Evolutionary conservation across 139 green algal species (phyloP).

Genomic region (Chlorella sp.): DNA sequence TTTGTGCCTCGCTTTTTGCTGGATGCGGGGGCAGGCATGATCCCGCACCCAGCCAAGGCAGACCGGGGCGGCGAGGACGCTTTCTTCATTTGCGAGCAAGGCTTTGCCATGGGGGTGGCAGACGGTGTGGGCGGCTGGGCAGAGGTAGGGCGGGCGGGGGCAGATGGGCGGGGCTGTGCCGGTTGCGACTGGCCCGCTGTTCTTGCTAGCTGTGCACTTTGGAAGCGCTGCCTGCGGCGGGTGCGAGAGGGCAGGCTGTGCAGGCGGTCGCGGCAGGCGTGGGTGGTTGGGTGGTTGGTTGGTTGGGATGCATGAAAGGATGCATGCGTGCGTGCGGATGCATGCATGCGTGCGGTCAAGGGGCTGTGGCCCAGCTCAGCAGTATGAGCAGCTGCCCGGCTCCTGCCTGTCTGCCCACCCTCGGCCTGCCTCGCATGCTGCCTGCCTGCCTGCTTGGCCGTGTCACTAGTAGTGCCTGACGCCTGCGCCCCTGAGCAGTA

Average conservation of each 20-base stretch:
- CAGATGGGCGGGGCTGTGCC: background rate
- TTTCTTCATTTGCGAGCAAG: slow-evolving; percentile 77
- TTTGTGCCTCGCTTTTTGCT: slow-evolving; percentile 49
- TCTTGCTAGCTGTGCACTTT: background rate
- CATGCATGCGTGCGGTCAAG: too few species aligned
- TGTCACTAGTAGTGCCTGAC: too few species aligned
- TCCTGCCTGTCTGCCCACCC: too few species aligned
- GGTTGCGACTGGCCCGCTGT: background rate
- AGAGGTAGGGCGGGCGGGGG: slow-evolving; percentile 26
- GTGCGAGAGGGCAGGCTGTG: too few species aligned
- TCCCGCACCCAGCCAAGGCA: slow-evolving; percentile 88
- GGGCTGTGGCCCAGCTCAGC: too few species aligned
- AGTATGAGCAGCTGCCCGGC: background rate
- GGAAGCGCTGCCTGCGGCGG: too few species aligned
- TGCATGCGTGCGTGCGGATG: too few species aligned
- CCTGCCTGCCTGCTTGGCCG: background rate
- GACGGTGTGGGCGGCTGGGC: slow-evolving; percentile 91
- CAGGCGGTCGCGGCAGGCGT: too few species aligned
- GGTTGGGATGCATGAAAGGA: too few species aligned
- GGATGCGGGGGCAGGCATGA: slow-evolving; percentile 67
- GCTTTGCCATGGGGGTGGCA: slow-evolving; percentile 76
- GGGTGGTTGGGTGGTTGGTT: background rate
- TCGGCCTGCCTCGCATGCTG: background rate
- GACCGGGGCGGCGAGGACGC: slow-evolving; percentile 85
- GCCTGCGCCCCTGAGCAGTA: too few species aligned